A percentile compares a stretch with the other conserved stretches of the same genome.
Conservation (phyloP, 148 eudicot genomes). For the Camellia japonica region DNA sequence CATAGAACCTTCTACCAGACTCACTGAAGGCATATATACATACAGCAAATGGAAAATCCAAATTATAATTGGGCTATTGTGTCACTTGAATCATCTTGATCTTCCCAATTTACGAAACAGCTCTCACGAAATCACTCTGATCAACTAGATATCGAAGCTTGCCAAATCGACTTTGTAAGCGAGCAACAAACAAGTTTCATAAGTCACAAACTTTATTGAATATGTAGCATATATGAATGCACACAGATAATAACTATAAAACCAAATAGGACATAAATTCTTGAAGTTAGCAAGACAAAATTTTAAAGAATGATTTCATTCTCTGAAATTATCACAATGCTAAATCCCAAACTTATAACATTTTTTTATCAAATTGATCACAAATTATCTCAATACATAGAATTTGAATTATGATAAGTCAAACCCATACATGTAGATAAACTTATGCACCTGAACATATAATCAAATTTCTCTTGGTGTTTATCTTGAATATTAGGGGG, state of each 20-base stretch:
- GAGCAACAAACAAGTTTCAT: too few relatives aligned
- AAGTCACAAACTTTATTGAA: too few relatives aligned
- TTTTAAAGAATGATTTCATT: too few relatives aligned
- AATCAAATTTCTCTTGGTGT: neutral
- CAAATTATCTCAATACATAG: conserved; percentile 12
- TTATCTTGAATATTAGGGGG: conserved; percentile 21
- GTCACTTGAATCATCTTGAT: conserved; percentile 17
- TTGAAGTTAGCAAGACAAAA: neutral
- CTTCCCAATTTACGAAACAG: conserved; percentile 22
- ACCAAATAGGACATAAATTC: too few relatives aligned
- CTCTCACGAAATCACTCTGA: too few relatives aligned
- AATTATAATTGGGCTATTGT: conserved; percentile 28
- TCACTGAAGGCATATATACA: conserved; percentile 6
- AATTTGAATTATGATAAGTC: neutral
- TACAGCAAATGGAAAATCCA: conserved; percentile 19
- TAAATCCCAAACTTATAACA: neutral
- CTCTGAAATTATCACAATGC: neutral
- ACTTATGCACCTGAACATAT: too few relatives aligned
- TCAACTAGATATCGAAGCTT: too few relatives aligned
- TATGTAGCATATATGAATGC: neutral
- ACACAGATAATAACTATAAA: neutral
- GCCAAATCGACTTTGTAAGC: too few relatives aligned
- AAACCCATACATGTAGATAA: neutral
- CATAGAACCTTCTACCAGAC: too few relatives aligned
- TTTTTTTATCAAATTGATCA: neutral